phyloP scores from a whole-genome alignment of 495 filamentous ascomycete species.

The Astrothelium macrocarpum region DNA sequence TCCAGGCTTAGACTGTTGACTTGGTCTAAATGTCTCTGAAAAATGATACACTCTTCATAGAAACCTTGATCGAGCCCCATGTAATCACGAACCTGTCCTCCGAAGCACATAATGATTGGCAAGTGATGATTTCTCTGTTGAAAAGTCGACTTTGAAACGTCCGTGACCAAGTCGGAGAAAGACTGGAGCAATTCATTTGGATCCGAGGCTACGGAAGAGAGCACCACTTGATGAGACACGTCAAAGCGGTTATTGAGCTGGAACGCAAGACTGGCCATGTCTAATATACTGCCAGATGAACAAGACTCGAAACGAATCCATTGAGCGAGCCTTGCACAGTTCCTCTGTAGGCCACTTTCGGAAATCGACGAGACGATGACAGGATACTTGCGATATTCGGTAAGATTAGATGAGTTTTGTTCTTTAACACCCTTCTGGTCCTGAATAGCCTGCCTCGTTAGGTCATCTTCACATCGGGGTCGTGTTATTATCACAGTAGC shows the following conservation, averaged over 20 bases:
- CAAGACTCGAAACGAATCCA: background rate
- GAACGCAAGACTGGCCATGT: background rate
- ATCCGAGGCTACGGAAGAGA: background rate
- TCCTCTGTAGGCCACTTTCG: background rate
- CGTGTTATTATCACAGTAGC: background rate
- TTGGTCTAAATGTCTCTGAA: background rate
- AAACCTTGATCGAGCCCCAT: background rate
- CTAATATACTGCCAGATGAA: background rate
- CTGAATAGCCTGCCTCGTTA: background rate
- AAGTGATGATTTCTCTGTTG: background rate
- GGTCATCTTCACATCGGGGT: background rate
- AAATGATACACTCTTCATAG: background rate
- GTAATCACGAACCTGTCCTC: background rate
- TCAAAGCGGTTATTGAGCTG: background rate
- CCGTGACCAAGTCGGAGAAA: background rate
- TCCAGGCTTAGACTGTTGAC: background rate
- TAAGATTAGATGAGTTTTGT: background rate
- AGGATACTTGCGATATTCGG: background rate
- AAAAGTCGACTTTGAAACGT: background rate
- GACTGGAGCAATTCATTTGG: background rate
- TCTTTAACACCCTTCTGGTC: background rate
- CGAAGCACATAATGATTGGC: background rate
- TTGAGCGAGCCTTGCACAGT: background rate
- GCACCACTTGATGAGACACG: background rate
- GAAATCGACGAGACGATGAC: background rate